A percentile compares a stretch with the other conserved stretches of the same genome.
Evolutionary conservation across 305 asterid genomes (phyloP).

Genomic region (Fraxinus angustifolia): DNA sequence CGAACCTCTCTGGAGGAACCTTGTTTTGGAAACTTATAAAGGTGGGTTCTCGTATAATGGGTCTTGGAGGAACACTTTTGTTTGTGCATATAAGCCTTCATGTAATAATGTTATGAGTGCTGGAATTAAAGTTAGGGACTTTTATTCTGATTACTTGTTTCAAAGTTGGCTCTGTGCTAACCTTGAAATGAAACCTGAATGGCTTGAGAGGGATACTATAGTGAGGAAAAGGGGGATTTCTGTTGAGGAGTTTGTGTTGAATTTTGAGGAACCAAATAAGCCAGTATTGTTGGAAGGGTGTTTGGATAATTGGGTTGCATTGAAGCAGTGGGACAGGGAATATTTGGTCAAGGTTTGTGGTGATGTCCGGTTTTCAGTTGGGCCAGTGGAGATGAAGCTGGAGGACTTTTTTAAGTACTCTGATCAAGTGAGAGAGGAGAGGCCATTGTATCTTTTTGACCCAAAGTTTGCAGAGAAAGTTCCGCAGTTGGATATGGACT

Average conservation of each 20-base stretch:
- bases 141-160: slow-evolving; percentile 91
- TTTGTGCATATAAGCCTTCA: slow-evolving; percentile 30
- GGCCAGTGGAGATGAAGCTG: slow-evolving; percentile 90
- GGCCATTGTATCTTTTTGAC: slow-evolving; percentile 89
- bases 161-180: slow-evolving; percentile 99
- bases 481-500: slow-evolving; percentile 67
- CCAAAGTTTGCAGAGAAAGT: slow-evolving; percentile 80
- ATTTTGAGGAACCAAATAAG: slow-evolving; percentile 79
- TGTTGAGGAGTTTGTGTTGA: slow-evolving; percentile 60
- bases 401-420: slow-evolving; percentile 66
- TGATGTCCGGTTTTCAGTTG: slow-evolving; percentile 59
- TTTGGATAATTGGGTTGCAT: slow-evolving; percentile 67
- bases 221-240: slow-evolving; percentile 66
- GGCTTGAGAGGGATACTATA: slow-evolving; percentile 88
- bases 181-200: slow-evolving; percentile 92
- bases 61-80: slow-evolving; percentile 69
- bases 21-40: slow-evolving; percentile 55
- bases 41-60: slow-evolving; percentile 59
- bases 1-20: slow-evolving; percentile 91
- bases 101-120: slow-evolving; percentile 24
- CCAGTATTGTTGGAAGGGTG: slow-evolving; percentile 91
- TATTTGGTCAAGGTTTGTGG: slow-evolving; percentile 58
- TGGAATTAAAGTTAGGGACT: slow-evolving; percentile 61
- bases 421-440: slow-evolving; percentile 78
- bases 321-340: slow-evolving; percentile 73